Evolutionary conservation across 2,329 filamentous ascomycete genomes (phyloP).

Genomic region (Aspergillus aculeatus): DNA sequence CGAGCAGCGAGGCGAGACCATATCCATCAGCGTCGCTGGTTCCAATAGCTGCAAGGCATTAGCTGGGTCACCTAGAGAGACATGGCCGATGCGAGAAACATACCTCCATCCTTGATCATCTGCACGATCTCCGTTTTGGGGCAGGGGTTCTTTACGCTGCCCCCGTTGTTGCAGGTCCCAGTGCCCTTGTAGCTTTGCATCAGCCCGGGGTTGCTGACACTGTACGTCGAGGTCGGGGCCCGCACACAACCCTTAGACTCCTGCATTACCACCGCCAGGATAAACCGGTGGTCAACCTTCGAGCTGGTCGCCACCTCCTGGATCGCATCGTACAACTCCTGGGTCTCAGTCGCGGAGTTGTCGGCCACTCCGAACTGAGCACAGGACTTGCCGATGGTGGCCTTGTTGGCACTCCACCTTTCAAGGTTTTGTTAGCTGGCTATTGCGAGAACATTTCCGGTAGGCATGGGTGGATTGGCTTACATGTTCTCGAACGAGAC

Average conservation of each 20-base stretch:
- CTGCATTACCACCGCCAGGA: slow-evolving; percentile 47
- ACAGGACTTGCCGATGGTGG: slow-evolving; percentile 16
- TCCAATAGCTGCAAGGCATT: slow-evolving; percentile 24
- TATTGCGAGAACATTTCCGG: too few species aligned
- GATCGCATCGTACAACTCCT: slow-evolving; percentile 35
- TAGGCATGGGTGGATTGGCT: background rate
- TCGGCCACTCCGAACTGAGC: slow-evolving; percentile 20
- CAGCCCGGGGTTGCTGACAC: slow-evolving; percentile 44
- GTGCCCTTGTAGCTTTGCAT: slow-evolving; percentile 32
- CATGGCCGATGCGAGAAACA: too few species aligned
- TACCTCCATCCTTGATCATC: slow-evolving; percentile 41
- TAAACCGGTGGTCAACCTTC: slow-evolving; percentile 43
- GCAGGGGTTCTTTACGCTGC: slow-evolving; percentile 24
- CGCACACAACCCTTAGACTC: slow-evolving; percentile 50
- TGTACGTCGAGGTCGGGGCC: slow-evolving; percentile 42
- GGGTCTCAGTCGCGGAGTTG: slow-evolving; percentile 32
- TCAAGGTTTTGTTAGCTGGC: background rate
- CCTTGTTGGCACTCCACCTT: slow-evolving; percentile 16
- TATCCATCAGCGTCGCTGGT: slow-evolving; percentile 28
- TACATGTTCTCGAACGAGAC: slow-evolving; percentile 22
- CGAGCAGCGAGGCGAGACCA: slow-evolving; percentile 37
- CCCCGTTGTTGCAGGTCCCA: slow-evolving; percentile 34
- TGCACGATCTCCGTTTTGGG: slow-evolving; percentile 27
- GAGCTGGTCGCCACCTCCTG: slow-evolving; percentile 29
- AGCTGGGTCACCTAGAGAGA: background rate